A percentile compares a stretch with the other conserved stretches of the same genome.
Conservation (phyloP, 768 basidiomycete genomes). For the Lyophyllum shimeji region DNA sequence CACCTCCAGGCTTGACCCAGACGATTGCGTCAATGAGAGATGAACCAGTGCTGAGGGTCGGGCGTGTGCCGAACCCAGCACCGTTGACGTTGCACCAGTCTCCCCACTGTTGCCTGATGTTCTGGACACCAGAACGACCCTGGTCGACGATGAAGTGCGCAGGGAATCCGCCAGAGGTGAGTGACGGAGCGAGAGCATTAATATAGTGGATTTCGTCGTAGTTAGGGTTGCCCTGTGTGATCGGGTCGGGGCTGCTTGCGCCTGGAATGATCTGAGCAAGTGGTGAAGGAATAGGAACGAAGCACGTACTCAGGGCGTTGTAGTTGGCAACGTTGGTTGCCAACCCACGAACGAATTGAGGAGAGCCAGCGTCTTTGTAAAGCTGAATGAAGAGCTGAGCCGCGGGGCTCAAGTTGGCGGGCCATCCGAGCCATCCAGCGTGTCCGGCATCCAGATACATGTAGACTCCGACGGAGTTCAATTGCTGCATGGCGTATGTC, state of each 20-base stretch:
- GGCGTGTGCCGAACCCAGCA: slow-evolving; percentile 61
- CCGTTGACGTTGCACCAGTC: slow-evolving; percentile 71
- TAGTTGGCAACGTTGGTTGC: slow-evolving; percentile 59
- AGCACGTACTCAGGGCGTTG: slow-evolving; percentile 35
- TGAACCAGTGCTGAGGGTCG: slow-evolving; percentile 55
- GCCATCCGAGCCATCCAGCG: slow-evolving; percentile 70
- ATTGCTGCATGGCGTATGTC: slow-evolving; percentile 56
- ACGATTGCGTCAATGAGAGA: slow-evolving; percentile 59
- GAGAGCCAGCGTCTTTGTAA: slow-evolving; percentile 50
- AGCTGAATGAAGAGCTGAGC: slow-evolving; percentile 53
- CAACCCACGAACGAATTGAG: slow-evolving; percentile 59
- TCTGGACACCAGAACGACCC: slow-evolving; percentile 62
- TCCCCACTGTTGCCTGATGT: slow-evolving; percentile 60
- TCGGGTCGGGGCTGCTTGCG: slow-evolving; percentile 55
- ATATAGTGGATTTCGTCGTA: slow-evolving; percentile 65
- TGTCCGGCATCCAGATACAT: slow-evolving; percentile 64
- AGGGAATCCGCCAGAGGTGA: slow-evolving; percentile 46
- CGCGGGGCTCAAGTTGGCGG: slow-evolving; percentile 60
- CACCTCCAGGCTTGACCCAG: slow-evolving; percentile 71
- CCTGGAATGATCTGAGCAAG: slow-evolving; percentile 31
- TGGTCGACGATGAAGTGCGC: slow-evolving; percentile 69
- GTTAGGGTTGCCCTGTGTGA: slow-evolving; percentile 59
- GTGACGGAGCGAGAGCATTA: slow-evolving; percentile 48
- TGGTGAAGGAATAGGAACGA: not conserved
- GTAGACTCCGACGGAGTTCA: slow-evolving; percentile 55